Conservation (phyloP, 2,329 filamentous ascomycete genomes). For the Microdochium paspali region DNA sequence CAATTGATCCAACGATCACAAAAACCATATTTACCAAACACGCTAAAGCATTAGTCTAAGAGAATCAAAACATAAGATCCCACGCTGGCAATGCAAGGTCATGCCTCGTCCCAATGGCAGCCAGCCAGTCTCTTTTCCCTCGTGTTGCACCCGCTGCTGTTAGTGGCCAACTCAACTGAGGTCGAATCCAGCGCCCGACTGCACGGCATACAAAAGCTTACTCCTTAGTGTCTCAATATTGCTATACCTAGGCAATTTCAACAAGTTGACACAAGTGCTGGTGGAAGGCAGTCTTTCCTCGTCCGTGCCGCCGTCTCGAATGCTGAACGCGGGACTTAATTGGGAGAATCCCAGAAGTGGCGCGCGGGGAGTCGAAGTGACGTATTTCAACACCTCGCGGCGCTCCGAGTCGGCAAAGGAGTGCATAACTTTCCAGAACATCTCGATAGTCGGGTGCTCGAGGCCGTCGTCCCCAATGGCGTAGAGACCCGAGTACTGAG, state of each 20-base stretch:
- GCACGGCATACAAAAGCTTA: conserved; percentile 84
- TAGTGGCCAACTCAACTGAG: conserved; percentile 43
- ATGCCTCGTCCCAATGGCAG: too few relatives aligned
- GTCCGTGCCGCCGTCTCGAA: conserved; percentile 72
- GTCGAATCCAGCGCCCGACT: conserved; percentile 88
- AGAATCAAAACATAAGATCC: too few relatives aligned
- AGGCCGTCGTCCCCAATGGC: conserved; percentile 76
- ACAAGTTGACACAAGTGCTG: conserved; percentile 89
- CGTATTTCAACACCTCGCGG: conserved; percentile 85
- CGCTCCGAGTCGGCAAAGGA: conserved; percentile 66
- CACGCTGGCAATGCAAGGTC: too few relatives aligned
- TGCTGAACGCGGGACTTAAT: conserved; percentile 78
- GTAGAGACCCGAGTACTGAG: conserved; percentile 81
- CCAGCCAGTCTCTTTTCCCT: not conserved
- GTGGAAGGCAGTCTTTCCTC: conserved; percentile 78
- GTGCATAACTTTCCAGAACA: conserved; percentile 89
- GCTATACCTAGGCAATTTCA: conserved; percentile 82
- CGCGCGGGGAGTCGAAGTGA: conserved; percentile 85
- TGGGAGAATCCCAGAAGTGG: conserved; percentile 84
- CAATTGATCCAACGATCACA: too few relatives aligned
- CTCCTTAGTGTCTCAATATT: conserved; percentile 55
- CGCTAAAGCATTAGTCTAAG: too few relatives aligned
- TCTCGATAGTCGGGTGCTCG: conserved; percentile 75
- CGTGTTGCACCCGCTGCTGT: too few relatives aligned
- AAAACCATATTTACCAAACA: too few relatives aligned